Base-by-base conservation (phyloP, 2,329 filamentous ascomycete species). In the Pyricularia grisea region DNA sequence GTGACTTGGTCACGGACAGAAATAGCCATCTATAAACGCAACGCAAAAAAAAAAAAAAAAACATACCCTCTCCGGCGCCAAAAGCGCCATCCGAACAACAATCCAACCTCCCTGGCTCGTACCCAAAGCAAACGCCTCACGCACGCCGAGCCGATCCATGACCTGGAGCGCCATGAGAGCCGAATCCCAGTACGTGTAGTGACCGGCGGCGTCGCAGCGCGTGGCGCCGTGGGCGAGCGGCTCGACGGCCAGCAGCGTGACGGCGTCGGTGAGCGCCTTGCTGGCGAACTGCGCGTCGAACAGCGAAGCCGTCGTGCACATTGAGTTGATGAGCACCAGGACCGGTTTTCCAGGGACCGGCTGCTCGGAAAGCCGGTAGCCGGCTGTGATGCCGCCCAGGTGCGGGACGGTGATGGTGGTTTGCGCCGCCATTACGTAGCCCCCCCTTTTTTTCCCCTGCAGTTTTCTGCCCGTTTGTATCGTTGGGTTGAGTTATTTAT, bases 171-270 rank as follows among this genome's bases (percentile, higher is more conserved):
- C 81, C 82, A 88, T 82, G 70, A 80, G 76, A 64, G 84, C 84
- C 3, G 83, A 77, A 74, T 86, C 84, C 84, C 84, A 86, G 76
- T 85, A 85, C 2, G 82, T 86, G 72, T 84, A 86, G 70, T 84
- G 81, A 10, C 31, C 31, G 72, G 84, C 82, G 0, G 72, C 71
- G 28, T 73, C 66, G 65, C 72, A 76, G 66, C 74, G 76, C 1
- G 82, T 84, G 23, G 78, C 75, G 70, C 83, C 83, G 71, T 85
- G 82, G 61, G 83, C 83, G 0, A 85, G 78, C 2, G 81, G 82
- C 74, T 85, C 83, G 66, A 85, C 78, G 50, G 82, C 83, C 6
- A 85, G 74, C 4, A 85, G 61, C 70, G 84, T 85, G 73, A 80
- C 78, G 9, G 74, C 76, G 33, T 76, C 74, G 0, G 78, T 79